These are phyloP conservation scores for Tetracladium setigerum DNA, from an alignment of 495 filamentous ascomycete genomes.

Conservation along the genomic window DNA sequence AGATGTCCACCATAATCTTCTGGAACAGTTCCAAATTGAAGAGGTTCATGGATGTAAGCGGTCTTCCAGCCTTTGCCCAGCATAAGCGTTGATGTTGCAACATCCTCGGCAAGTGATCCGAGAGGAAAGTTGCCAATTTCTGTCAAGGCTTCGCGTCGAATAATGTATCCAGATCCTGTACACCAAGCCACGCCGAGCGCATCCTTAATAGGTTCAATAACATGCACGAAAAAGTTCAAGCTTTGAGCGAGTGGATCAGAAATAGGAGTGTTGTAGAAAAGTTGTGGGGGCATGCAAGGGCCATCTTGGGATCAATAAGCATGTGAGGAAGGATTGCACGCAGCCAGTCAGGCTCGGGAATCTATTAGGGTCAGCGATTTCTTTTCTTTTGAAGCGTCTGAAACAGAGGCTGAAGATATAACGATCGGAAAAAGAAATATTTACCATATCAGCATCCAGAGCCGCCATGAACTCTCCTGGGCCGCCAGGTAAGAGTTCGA, in stretches of 20 bases:
- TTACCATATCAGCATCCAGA: constrained; percentile 45
- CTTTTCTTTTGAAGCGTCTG: too few relatives aligned
- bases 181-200: constrained; percentile 40
- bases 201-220: constrained; percentile 42
- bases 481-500: constrained; percentile 28
- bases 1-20: constrained; percentile 37
- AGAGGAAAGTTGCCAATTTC: constrained; percentile 42
- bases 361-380: constrained; percentile 19
- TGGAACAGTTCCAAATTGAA: constrained; percentile 45
- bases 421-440: constrained; percentile 26
- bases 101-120: constrained; percentile 41
- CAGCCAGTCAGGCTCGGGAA: constrained; percentile 43
- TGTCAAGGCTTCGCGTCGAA: constrained; percentile 39
- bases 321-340: constrained; percentile 40
- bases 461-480: constrained; percentile 41
- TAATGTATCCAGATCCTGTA: constrained; percentile 45
- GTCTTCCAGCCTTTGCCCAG: constrained; percentile 43
- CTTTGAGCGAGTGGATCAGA: constrained; percentile 41
- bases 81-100: constrained; percentile 37
- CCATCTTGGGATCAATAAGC: constrained; percentile 35
- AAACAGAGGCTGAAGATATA: constrained; percentile 27
- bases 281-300: constrained; percentile 41
- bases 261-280: constrained; percentile 44
- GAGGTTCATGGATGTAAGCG: constrained; percentile 38
- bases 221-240: constrained; percentile 38